Conservation (phyloP, 2,329 filamentous ascomycete species). For the Sporothrix euskadiensis region DNA sequence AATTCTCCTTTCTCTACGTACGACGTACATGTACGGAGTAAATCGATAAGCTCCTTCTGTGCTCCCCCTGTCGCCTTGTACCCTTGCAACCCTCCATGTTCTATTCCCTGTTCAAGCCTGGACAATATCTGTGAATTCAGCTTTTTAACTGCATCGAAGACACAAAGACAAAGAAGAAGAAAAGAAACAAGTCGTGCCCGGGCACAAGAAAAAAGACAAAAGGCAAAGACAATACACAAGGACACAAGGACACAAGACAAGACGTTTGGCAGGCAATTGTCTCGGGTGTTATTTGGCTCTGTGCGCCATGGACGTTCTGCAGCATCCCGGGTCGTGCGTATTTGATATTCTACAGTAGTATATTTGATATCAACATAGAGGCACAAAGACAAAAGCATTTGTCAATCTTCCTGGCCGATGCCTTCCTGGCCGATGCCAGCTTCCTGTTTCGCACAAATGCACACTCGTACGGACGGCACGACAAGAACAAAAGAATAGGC, state of each 20-base stretch:
- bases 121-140: neutral
- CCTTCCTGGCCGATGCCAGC: neutral
- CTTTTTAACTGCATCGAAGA: neutral
- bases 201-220: neutral
- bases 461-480: neutral
- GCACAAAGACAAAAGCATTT: neutral
- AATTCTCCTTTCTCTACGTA: neutral
- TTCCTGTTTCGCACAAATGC: neutral
- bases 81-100: constrained; percentile 11
- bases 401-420: neutral
- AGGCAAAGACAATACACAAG: neutral
- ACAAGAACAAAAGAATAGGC: too few species aligned
- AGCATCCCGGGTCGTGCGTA: neutral
- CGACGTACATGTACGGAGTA: too few species aligned
- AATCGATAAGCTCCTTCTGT: neutral
- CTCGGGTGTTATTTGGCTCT: constrained; percentile 27
- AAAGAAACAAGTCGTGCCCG: neutral
- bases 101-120: neutral
- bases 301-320: neutral
- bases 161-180: neutral
- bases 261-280: constrained; percentile 25
- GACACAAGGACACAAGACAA: neutral
- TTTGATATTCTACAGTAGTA: neutral
- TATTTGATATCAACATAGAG: neutral
- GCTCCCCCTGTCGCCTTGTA: neutral